Percentiles rank a stretch among this genome's conserved stretches.
phyloP scores from a whole-genome alignment of 768 basidiomycete species.

The Boletus reticulatus region DNA sequence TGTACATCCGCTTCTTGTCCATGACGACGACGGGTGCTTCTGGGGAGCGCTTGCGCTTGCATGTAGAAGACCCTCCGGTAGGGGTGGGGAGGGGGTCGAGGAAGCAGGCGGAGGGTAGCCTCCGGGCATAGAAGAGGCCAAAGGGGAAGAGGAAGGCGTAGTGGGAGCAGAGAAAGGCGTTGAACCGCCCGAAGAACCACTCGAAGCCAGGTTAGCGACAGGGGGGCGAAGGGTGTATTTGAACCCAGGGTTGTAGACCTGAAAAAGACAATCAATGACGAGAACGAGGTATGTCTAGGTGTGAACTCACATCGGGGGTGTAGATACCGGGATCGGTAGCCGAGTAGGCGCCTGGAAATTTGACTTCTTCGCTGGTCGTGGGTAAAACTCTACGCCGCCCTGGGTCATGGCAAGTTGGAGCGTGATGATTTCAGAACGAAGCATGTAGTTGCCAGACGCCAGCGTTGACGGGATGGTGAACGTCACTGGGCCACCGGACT shows the following conservation, averaged over 20 bases:
- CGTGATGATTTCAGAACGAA: conserved; percentile 78
- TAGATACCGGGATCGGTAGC: conserved; percentile 67
- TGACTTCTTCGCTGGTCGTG: too few species aligned
- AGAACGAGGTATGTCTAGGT: too few species aligned
- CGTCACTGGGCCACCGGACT: conserved; percentile 36
- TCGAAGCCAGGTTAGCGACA: conserved; percentile 28
- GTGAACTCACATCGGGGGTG: conserved; percentile 40
- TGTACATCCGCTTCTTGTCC: too few species aligned
- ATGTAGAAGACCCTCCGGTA: background rate
- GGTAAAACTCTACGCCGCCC: too few species aligned
- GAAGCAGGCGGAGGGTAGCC: background rate
- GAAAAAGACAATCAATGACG: background rate
- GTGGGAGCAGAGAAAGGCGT: background rate
- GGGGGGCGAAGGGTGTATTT: conserved; percentile 50
- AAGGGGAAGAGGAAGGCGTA: background rate
- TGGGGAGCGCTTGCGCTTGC: too few species aligned
- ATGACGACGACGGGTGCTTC: too few species aligned
- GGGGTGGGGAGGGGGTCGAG: background rate
- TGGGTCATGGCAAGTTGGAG: conserved; percentile 59
- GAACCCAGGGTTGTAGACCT: conserved; percentile 29
- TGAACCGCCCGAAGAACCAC: conserved; percentile 3
- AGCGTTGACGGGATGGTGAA: conserved; percentile 48
- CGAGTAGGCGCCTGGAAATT: too few species aligned
- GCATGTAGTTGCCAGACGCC: too few species aligned
- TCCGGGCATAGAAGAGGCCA: background rate